phyloP scores from a whole-genome alignment of 768 basidiomycete species.

The Podaxis rugospora region DNA sequence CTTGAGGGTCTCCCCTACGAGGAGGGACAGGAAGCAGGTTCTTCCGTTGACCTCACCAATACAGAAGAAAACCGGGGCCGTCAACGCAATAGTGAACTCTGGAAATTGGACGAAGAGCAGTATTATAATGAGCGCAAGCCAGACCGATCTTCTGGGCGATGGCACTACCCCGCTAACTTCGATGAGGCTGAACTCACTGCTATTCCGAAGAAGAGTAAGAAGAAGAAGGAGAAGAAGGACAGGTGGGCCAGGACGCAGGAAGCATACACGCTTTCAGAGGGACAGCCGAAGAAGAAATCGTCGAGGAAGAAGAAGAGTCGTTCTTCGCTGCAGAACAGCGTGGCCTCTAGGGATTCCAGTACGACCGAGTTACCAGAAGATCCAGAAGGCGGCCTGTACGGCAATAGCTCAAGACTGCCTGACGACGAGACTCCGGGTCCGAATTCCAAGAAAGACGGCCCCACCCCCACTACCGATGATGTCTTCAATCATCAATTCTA shows the following conservation, averaged over 20 bases:
- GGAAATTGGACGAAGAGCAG: conserved; percentile 72
- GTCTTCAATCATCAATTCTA: conserved; percentile 68
- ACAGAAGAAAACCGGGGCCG: conserved; percentile 28
- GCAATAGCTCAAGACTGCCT: conserved; percentile 23
- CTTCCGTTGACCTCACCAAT: conserved; percentile 32
- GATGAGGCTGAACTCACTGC: conserved; percentile 49
- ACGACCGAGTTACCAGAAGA: conserved; percentile 65
- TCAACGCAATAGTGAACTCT: conserved; percentile 52
- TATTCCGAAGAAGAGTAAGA: conserved; percentile 42
- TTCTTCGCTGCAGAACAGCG: conserved; percentile 27
- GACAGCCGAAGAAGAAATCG: conserved; percentile 30
- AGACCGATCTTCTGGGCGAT: conserved; percentile 49
- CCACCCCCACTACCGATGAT: conserved; percentile 36
- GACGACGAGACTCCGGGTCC: conserved; percentile 13
- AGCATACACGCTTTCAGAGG: conserved; percentile 58
- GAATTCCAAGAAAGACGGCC: conserved; percentile 15
- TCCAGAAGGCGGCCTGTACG: conserved; percentile 65
- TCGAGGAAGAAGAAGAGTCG: conserved; percentile 63
- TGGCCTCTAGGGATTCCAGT: conserved; percentile 36
- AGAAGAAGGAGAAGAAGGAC: conserved; percentile 82
- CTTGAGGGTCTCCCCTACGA: conserved; percentile 69
- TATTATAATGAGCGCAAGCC: conserved; percentile 56
- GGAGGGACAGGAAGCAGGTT: conserved; percentile 68
- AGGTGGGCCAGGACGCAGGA: conserved; percentile 86
- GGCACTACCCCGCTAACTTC: conserved; percentile 87